A percentile compares a stretch with the other conserved stretches of the same genome.
Conservation (phyloP, 805 yeast species). For the Yamadazyma akitaensis region DNA sequence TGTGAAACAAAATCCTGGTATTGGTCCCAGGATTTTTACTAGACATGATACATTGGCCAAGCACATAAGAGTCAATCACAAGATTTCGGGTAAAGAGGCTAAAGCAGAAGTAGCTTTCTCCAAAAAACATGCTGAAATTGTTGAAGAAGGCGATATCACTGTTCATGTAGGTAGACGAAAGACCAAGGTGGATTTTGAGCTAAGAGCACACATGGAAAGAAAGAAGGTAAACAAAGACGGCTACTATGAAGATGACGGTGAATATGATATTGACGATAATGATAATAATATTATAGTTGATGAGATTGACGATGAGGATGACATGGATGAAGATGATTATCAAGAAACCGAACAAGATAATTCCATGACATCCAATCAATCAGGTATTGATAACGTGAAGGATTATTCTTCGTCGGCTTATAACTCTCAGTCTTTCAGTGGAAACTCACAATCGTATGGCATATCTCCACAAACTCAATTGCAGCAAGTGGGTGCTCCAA, state of each 20-base stretch:
- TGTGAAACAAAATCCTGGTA: slow-evolving; percentile 59
- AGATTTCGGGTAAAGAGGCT: slow-evolving; percentile 45
- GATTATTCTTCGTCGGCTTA: not conserved
- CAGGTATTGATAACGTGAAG: not conserved
- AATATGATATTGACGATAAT: slow-evolving; percentile 4
- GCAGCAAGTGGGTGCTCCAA: not conserved
- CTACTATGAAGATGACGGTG: slow-evolving; percentile 12
- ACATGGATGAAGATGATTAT: slow-evolving; percentile 8
- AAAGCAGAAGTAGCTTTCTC: slow-evolving; percentile 46
- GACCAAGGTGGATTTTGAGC: slow-evolving; percentile 44
- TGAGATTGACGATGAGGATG: slow-evolving; percentile 10
- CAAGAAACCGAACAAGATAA: not conserved
- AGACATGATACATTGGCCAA: slow-evolving; percentile 93
- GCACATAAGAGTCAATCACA: slow-evolving; percentile 60
- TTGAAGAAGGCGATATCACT: slow-evolving; percentile 47
- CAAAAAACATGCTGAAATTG: slow-evolving; percentile 45
- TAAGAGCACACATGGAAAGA: slow-evolving; percentile 44
- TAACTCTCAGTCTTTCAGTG: not conserved
- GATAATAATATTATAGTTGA: slow-evolving; percentile 6
- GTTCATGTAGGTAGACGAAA: slow-evolving; percentile 45
- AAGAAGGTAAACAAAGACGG: slow-evolving; percentile 18
- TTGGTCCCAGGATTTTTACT: slow-evolving; percentile 75
- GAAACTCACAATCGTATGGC: not conserved
- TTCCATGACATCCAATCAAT: not conserved
- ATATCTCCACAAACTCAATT: not conserved